Percentiles rank a stretch among this genome's conserved stretches.
phyloP scores from a whole-genome alignment of 192 early-diverging fungal genomes.

The Coemansia sp. region DNA sequence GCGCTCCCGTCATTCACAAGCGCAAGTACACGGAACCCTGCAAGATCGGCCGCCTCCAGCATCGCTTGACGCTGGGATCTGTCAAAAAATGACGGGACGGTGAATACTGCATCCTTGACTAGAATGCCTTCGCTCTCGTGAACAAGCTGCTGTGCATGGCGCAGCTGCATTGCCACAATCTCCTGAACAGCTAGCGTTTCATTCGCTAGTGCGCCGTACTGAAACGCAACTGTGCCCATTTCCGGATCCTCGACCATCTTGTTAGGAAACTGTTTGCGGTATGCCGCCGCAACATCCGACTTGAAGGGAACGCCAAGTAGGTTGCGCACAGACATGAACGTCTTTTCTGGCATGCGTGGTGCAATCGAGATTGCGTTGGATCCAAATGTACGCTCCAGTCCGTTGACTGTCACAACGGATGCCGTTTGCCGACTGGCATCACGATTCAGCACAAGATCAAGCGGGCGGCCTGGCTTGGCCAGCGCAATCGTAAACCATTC shows the following conservation, averaged over 20 bases:
- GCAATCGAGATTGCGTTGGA: slow-evolving; percentile 69
- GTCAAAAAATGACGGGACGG: slow-evolving; percentile 90
- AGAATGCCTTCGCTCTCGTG: slow-evolving; percentile 69
- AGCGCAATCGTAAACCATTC: slow-evolving; percentile 98
- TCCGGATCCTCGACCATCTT: slow-evolving; percentile 70
- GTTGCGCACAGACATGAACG: slow-evolving; percentile 83
- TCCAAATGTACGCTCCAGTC: slow-evolving; percentile 84
- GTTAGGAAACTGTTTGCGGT: slow-evolving; percentile 75
- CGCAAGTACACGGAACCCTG: slow-evolving; percentile 76
- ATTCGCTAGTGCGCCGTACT: slow-evolving; percentile 57
- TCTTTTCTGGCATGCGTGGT: slow-evolving; percentile 63
- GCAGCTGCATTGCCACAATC: slow-evolving; percentile 91
- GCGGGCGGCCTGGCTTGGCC: slow-evolving; percentile 83
- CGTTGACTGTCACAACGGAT: slow-evolving; percentile 77
- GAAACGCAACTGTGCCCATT: slow-evolving; percentile 71
- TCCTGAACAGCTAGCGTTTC: slow-evolving; percentile 76
- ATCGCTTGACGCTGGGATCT: slow-evolving; percentile 91
- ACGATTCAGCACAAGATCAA: slow-evolving; percentile 94
- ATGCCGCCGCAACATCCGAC: slow-evolving; percentile 69
- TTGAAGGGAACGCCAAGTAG: slow-evolving; percentile 79
- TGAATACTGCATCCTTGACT: slow-evolving; percentile 88
- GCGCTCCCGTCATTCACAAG: slow-evolving; percentile 95
- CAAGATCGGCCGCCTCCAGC: slow-evolving; percentile 90
- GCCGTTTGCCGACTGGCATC: slow-evolving; percentile 93
- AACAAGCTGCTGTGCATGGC: slow-evolving; percentile 85